A percentile compares a stretch with the other conserved stretches of the same genome.
Conservation (phyloP, 2,329 filamentous ascomycete species). For the Cryphonectria carpinicola region DNA sequence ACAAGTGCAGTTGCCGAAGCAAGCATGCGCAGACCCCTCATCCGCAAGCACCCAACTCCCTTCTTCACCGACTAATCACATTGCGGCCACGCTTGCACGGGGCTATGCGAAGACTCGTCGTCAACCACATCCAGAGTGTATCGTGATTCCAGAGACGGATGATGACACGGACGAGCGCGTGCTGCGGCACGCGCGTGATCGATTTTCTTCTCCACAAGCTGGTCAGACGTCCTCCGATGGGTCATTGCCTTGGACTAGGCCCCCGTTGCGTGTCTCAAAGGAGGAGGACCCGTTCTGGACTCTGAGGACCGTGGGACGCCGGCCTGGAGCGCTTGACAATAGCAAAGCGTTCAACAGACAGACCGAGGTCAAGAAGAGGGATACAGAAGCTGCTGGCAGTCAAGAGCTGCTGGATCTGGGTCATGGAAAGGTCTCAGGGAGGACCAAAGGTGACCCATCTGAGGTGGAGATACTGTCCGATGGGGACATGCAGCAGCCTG, state of each 20-base stretch:
- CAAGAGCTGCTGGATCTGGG: not conserved
- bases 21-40: not conserved
- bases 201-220: not conserved
- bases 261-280: slow-evolving; percentile 15
- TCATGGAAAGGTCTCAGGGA: not conserved
- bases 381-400: not conserved
- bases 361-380: not conserved
- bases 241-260: slow-evolving; percentile 22
- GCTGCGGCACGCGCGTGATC: slow-evolving; percentile 9
- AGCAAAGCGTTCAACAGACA: no score
- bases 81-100: slow-evolving; percentile 20
- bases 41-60: slow-evolving; percentile 5
- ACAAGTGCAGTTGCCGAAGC: not conserved
- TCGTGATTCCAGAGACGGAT: slow-evolving; percentile 12
- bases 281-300: not conserved
- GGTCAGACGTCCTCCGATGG: not conserved
- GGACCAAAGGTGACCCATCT: not conserved
- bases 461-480: not conserved
- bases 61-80: slow-evolving; percentile 21
- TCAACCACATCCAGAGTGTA: not conserved
- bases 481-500: not conserved
- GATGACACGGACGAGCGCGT: slow-evolving; percentile 17
- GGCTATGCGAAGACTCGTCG: not conserved
- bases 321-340: not conserved
- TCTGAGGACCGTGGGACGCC: slow-evolving; percentile 2